Percentiles rank a stretch among this genome's conserved stretches.
Evolutionary conservation across 2,329 filamentous ascomycete genomes (phyloP).

Genomic region (Aspergillus carbonarius): DNA sequence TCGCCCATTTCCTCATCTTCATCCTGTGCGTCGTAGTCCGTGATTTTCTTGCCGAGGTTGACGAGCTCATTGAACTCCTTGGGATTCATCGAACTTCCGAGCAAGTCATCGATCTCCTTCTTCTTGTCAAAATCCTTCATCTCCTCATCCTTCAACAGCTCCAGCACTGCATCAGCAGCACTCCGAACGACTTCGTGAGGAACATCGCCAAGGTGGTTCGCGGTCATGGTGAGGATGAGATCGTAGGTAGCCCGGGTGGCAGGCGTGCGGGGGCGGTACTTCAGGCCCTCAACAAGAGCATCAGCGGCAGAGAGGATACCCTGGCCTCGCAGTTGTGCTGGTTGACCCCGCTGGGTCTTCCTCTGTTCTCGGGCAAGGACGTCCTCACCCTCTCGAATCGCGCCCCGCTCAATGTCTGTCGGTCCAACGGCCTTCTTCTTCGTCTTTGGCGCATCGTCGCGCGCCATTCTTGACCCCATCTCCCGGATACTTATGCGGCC

Average conservation of each 20-base stretch:
- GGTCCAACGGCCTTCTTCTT: constrained; percentile 69
- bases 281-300: constrained; percentile 83
- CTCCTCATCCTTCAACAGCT: constrained; percentile 91
- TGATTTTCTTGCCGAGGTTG: constrained; percentile 97
- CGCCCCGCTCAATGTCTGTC: constrained; percentile 71
- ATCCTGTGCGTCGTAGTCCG: constrained; percentile 94
- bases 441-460: constrained; percentile 75
- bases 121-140: constrained; percentile 98
- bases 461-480: constrained; percentile 83
- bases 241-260: constrained; percentile 93
- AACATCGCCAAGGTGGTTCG: constrained; percentile 85
- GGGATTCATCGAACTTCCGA: constrained; percentile 76
- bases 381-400: constrained; percentile 76
- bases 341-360: constrained; percentile 77
- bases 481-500: constrained; percentile 90
- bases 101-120: constrained; percentile 90
- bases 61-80: constrained; percentile 97
- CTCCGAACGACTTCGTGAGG: constrained; percentile 88
- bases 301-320: constrained; percentile 83
- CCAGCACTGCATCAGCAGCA: constrained; percentile 86
- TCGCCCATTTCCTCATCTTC: constrained; percentile 86
- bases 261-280: constrained; percentile 86
- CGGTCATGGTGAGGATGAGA: constrained; percentile 87
- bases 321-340: constrained; percentile 65
- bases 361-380: constrained; percentile 79